Percentiles rank a stretch among this genome's conserved stretches.
These are phyloP conservation scores for Cyberlindnera saturnus DNA, from an alignment of 805 yeast species.

Conservation along the genomic window DNA sequence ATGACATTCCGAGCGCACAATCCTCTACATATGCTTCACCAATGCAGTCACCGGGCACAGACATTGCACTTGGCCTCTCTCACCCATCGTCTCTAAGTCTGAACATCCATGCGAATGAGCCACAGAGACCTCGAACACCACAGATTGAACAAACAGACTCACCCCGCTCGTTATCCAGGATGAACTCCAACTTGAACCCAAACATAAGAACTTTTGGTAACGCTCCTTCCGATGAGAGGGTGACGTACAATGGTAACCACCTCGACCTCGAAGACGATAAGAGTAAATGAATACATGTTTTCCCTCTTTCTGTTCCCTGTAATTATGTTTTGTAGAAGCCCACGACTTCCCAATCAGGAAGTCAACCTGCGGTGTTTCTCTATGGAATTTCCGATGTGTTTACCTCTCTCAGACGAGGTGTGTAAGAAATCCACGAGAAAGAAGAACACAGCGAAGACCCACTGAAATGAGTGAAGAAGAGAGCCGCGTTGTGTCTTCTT, in stretches of 20 bases:
- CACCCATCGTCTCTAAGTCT: conserved; percentile 21
- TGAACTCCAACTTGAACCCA: conserved; percentile 9
- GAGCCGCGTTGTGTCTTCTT: neutral
- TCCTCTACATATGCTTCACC: conserved; percentile 26
- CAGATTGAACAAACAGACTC: conserved; percentile 1
- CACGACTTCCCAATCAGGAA: too few relatives aligned
- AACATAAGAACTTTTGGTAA: conserved; percentile 25
- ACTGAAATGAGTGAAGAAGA: neutral
- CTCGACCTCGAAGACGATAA: conserved; percentile 46
- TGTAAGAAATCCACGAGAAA: too few relatives aligned
- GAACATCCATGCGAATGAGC: conserved; percentile 10
- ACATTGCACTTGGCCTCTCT: conserved; percentile 6
- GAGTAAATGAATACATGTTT: conserved; percentile 3
- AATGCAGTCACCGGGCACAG: conserved; percentile 17
- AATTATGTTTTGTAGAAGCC: too few relatives aligned
- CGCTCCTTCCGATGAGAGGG: conserved; percentile 29
- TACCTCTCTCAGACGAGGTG: too few relatives aligned
- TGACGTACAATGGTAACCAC: conserved; percentile 54
- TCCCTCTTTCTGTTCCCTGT: too few relatives aligned
- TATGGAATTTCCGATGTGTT: too few relatives aligned
- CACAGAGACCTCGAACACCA: conserved; percentile 11
- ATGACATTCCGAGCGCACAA: conserved; percentile 9
- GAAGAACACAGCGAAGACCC: too few relatives aligned
- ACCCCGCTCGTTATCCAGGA: conserved; percentile 10
- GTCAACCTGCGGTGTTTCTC: too few relatives aligned